A percentile compares a stretch with the other conserved stretches of the same genome.
phyloP scores from a whole-genome alignment of 352 stramenopile genomes.

The Globisporangium apiculatum region DNA sequence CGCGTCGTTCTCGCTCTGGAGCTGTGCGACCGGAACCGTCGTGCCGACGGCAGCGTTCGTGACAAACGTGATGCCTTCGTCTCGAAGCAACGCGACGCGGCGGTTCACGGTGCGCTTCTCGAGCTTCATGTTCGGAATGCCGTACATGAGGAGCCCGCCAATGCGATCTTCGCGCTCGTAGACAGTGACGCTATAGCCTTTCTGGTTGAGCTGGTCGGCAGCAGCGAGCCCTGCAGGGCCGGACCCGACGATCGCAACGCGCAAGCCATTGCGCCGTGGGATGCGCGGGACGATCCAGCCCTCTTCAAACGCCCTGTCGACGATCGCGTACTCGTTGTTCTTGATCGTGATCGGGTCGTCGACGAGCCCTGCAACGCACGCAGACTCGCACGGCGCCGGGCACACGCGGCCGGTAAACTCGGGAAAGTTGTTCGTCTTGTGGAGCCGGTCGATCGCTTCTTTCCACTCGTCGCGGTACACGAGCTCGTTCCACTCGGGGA shows the following conservation, averaged over 20 bases:
- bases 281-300: slow-evolving; percentile 94
- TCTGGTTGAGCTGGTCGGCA: slow-evolving; percentile 97
- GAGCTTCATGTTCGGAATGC: slow-evolving; percentile 99
- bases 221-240: slow-evolving; percentile 89
- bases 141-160: slow-evolving; percentile 96
- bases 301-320: slow-evolving; percentile 94
- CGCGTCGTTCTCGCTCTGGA: slow-evolving; percentile 83
- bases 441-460: slow-evolving; percentile 93
- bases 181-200: slow-evolving; percentile 95
- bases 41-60: slow-evolving; percentile 92
- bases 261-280: slow-evolving; percentile 91
- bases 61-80: slow-evolving; percentile 97
- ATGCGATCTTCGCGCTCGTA: slow-evolving; percentile 96
- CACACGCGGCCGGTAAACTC: slow-evolving; percentile 98
- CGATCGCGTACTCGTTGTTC: slow-evolving; percentile 98
- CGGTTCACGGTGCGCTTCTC: slow-evolving; percentile 96
- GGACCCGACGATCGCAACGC: slow-evolving; percentile 93
- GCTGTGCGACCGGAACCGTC: slow-evolving; percentile 72
- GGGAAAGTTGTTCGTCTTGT: slow-evolving; percentile 99
- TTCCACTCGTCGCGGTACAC: slow-evolving; percentile 96
- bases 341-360: slow-evolving; percentile 98
- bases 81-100: slow-evolving; percentile 89
- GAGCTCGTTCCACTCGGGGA: slow-evolving; percentile 98
- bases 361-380: slow-evolving; percentile 94
- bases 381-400: slow-evolving; percentile 94